Evolutionary conservation across 78 protist genomes (phyloP).

Genomic region (Bodo saltans): DNA sequence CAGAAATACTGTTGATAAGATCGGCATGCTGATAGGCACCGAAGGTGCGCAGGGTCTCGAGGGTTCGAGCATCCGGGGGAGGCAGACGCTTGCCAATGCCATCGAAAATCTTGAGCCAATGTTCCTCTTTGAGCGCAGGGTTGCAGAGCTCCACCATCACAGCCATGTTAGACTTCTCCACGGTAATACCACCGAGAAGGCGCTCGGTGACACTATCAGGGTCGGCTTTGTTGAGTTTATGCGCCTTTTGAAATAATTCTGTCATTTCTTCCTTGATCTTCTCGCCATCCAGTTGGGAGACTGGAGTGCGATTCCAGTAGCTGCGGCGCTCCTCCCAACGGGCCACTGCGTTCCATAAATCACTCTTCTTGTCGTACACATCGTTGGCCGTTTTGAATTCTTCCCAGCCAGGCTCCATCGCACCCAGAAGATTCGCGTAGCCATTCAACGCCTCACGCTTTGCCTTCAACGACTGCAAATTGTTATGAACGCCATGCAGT

Average conservation of each 20-base stretch:
- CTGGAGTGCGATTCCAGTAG: slow-evolving; percentile 2
- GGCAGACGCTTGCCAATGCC: neutral
- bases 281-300: neutral
- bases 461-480: neutral
- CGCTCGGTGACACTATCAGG: slow-evolving; percentile 17
- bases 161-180: slow-evolving; percentile 37
- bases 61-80: slow-evolving; percentile 16
- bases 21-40: slow-evolving; percentile 13
- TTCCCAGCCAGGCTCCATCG: neutral
- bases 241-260: slow-evolving; percentile 3
- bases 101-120: slow-evolving; percentile 56
- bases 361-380: neutral
- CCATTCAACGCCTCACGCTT: neutral
- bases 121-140: slow-evolving; percentile 57
- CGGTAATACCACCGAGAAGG: neutral
- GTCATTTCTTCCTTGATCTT: neutral
- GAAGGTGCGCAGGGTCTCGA: slow-evolving; percentile 31
- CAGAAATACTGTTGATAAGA: slow-evolving; percentile 30
- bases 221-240: neutral
- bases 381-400: neutral
- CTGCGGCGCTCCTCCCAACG: slow-evolving; percentile 6
- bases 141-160: slow-evolving; percentile 45
- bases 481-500: neutral
- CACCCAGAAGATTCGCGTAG: neutral
- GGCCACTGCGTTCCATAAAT: slow-evolving; percentile 15